Percentiles rank a stretch among this genome's conserved stretches.
Conservation (phyloP, 2,329 filamentous ascomycete species). For the Epichloe coenophiala region DNA sequence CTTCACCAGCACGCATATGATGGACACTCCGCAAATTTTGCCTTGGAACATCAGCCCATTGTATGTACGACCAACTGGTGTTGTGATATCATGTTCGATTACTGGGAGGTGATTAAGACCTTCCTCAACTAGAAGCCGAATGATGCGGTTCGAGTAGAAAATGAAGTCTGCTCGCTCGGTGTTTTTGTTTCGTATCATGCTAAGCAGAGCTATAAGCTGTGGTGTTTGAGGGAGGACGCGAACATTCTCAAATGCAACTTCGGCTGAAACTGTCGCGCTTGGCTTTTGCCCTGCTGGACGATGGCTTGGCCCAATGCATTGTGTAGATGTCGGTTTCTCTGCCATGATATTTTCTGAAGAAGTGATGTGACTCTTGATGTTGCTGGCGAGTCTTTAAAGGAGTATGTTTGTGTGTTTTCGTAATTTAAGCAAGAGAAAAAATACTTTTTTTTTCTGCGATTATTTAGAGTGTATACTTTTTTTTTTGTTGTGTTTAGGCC, state of each 20-base stretch:
- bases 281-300: constrained; percentile 65
- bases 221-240: constrained; percentile 86
- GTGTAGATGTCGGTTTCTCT: constrained; percentile 24
- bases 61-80: constrained; percentile 79
- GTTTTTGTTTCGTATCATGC: constrained; percentile 86
- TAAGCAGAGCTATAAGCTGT: constrained; percentile 84
- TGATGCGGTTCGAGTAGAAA: constrained; percentile 97
- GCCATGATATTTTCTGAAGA: constrained; percentile 1
- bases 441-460: too few relatives aligned
- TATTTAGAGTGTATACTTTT: too few relatives aligned
- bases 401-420: too few relatives aligned
- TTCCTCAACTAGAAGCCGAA: constrained; percentile 90
- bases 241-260: constrained; percentile 73
- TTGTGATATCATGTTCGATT: constrained; percentile 76
- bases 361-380: too few relatives aligned
- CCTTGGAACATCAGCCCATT: constrained; percentile 89
- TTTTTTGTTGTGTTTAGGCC: too few relatives aligned
- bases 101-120: constrained; percentile 93
- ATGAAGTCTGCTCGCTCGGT: constrained; percentile 94
- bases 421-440: too few relatives aligned
- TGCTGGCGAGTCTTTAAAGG: too few relatives aligned
- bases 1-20: constrained; percentile 96
- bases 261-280: constrained; percentile 75
- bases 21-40: constrained; percentile 98
- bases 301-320: constrained; percentile 72